phyloP scores from a whole-genome alignment of 768 basidiomycete genomes.

The Harrya chromipes region DNA sequence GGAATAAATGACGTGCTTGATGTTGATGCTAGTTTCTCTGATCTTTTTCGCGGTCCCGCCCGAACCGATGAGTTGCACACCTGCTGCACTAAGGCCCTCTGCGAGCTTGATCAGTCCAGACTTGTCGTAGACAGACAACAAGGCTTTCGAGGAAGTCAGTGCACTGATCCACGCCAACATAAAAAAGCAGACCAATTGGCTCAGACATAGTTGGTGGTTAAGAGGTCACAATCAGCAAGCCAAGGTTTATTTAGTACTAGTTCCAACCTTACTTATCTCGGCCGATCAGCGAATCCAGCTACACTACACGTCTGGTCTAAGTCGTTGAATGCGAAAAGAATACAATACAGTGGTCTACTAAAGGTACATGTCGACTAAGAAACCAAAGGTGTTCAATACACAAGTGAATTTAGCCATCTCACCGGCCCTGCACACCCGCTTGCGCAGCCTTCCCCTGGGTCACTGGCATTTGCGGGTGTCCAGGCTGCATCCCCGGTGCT shows the following conservation, averaged over 20 bases:
- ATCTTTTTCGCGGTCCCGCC: conserved; percentile 99
- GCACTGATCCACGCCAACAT: not conserved
- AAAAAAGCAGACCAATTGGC: conserved; percentile 24
- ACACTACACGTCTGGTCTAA: conserved; percentile 3
- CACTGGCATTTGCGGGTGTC: conserved; percentile 29
- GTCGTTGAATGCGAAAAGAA: not conserved
- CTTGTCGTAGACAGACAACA: conserved; percentile 97
- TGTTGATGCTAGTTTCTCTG: conserved; percentile 85
- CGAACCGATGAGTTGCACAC: conserved; percentile 87
- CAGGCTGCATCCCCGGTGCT: conserved; percentile 27
- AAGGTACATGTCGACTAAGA: conserved; percentile 6
- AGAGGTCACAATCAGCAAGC: not conserved
- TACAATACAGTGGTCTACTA: conserved; percentile 14
- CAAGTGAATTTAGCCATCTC: conserved; percentile 9
- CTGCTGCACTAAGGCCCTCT: conserved; percentile 72
- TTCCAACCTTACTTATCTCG: conserved; percentile 15
- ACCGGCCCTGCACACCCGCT: conserved; percentile 34
- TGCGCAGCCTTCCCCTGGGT: conserved; percentile 33
- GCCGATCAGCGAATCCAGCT: conserved; percentile 13
- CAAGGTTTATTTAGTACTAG: not conserved
- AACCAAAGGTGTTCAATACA: conserved; percentile 4
- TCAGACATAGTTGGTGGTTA: conserved; percentile 24
- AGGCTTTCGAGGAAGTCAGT: conserved; percentile 45
- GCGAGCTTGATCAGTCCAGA: conserved; percentile 86
- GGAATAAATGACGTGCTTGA: conserved; percentile 64